Conservation (phyloP, 1,284 basidiomycete species). For the Irpex rosettiformis region DNA sequence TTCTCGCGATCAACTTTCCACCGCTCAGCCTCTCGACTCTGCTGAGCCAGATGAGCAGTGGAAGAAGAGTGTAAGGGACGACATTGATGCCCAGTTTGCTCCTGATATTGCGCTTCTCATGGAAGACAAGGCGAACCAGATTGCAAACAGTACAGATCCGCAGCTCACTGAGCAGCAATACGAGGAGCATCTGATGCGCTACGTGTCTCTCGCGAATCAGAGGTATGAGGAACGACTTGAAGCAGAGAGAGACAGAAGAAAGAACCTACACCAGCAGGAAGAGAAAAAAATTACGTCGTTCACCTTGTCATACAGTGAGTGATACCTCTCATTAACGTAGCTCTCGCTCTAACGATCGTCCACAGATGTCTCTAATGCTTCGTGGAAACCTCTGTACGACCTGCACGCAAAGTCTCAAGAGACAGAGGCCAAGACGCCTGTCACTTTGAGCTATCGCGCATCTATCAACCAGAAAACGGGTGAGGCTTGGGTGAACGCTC, state of each 20-base stretch:
- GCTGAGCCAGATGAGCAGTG: background rate
- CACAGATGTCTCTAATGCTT: conserved; percentile 46
- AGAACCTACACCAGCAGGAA: background rate
- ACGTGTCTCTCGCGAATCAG: background rate
- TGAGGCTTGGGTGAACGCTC: conserved; percentile 50
- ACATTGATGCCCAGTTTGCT: background rate
- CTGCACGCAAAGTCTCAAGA: conserved; percentile 46
- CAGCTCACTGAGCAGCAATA: background rate
- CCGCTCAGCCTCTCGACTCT: background rate
- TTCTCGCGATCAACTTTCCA: background rate
- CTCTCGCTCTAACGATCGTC: background rate
- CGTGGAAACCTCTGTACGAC: conserved; percentile 55
- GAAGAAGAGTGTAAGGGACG: background rate
- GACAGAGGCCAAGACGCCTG: conserved; percentile 39
- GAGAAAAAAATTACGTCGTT: background rate
- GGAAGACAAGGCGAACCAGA: conserved; percentile 4
- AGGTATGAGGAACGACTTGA: background rate
- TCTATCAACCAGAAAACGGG: conserved; percentile 52
- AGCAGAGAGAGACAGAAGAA: background rate
- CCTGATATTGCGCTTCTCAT: background rate
- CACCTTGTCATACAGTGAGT: conserved; percentile 52
- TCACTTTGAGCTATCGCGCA: conserved; percentile 54
- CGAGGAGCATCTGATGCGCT: conserved; percentile 31
- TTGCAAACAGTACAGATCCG: background rate
- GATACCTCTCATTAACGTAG: background rate